Conservation (phyloP, 495 filamentous ascomycete species). For the Annulohypoxylon nitens region DNA sequence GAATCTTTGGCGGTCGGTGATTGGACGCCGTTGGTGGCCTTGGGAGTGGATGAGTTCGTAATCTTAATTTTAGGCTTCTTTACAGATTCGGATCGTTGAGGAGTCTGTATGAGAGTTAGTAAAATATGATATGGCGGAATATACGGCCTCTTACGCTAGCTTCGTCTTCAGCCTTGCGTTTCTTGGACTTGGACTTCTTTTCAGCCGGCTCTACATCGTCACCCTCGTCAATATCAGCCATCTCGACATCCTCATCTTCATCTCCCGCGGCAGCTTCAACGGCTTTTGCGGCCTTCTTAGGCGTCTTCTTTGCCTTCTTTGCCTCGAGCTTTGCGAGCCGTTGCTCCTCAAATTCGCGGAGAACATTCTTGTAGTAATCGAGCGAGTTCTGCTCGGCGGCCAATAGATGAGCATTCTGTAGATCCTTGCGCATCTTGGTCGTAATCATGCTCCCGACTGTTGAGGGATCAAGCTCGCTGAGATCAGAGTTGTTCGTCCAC, state of each 20-base stretch:
- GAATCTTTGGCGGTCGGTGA: slow-evolving; percentile 52
- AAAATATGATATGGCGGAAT: slow-evolving; percentile 12
- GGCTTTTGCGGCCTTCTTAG: slow-evolving; percentile 74
- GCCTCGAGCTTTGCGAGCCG: slow-evolving; percentile 68
- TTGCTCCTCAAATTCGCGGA: slow-evolving; percentile 75
- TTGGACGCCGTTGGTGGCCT: slow-evolving; percentile 65
- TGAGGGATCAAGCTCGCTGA: slow-evolving; percentile 78
- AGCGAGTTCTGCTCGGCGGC: slow-evolving; percentile 79
- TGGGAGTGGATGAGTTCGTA: slow-evolving; percentile 64
- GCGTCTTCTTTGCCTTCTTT: slow-evolving; percentile 72
- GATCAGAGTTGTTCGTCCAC: slow-evolving; percentile 85
- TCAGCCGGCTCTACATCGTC: slow-evolving; percentile 62
- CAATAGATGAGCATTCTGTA: slow-evolving; percentile 78
- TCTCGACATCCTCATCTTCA: slow-evolving; percentile 77
- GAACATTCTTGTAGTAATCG: slow-evolving; percentile 79
- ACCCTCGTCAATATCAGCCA: slow-evolving; percentile 73
- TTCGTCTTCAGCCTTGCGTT: slow-evolving; percentile 78
- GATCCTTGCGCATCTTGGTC: slow-evolving; percentile 79
- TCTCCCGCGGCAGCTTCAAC: slow-evolving; percentile 54
- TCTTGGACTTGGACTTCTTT: slow-evolving; percentile 73
- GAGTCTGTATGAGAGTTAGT: slow-evolving; percentile 66
- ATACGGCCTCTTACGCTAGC: slow-evolving; percentile 68
- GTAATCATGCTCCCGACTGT: slow-evolving; percentile 72
- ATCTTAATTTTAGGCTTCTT: slow-evolving; percentile 77
- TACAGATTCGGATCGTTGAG: slow-evolving; percentile 72